phyloP scores from a whole-genome alignment of 306 rosid genomes.

The Vicia villosa region DNA sequence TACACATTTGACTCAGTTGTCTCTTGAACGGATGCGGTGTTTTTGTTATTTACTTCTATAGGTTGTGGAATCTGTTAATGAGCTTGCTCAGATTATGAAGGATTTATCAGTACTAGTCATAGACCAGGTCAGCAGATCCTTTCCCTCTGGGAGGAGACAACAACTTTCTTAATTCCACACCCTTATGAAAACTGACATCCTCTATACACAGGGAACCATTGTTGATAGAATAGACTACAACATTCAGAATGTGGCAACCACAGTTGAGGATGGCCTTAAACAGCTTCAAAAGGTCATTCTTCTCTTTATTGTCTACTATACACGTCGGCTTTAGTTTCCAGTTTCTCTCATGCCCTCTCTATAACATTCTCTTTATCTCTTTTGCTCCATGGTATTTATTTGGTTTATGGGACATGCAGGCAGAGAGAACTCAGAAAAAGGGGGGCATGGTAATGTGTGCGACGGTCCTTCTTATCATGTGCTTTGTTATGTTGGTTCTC shows the following conservation, averaged over 20 bases:
- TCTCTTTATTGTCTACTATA: slow-evolving; percentile 22
- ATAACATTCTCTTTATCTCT: not conserved
- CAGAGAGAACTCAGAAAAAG: slow-evolving; percentile 90
- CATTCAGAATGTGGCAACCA: slow-evolving; percentile 91
- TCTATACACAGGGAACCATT: slow-evolving; percentile 75
- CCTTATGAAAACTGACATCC: slow-evolving; percentile 27
- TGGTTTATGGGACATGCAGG: slow-evolving; percentile 61
- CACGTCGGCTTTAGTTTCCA: slow-evolving; percentile 10
- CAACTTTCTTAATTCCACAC: slow-evolving; percentile 24
- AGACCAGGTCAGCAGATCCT: slow-evolving; percentile 80
- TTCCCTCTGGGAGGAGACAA: slow-evolving; percentile 16
- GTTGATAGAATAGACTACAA: slow-evolving; percentile 98
- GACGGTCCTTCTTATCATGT: slow-evolving; percentile 88
- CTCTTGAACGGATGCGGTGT: slow-evolving; percentile 21
- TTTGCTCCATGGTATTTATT: slow-evolving; percentile 11
- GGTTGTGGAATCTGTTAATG: slow-evolving; percentile 98
- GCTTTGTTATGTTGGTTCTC: slow-evolving; percentile 87
- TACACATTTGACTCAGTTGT: not conserved
- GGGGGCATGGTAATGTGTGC: slow-evolving; percentile 99
- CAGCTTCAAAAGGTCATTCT: slow-evolving; percentile 79
- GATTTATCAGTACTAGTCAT: slow-evolving; percentile 94
- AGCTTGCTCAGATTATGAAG: slow-evolving; percentile 99
- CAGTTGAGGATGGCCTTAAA: slow-evolving; percentile 96
- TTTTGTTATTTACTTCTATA: slow-evolving; percentile 37
- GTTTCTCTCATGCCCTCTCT: slow-evolving; percentile 16